These are phyloP conservation scores for Cordyceps tenuipes DNA, from an alignment of 2,329 filamentous ascomycete genomes.

Conservation along the genomic window DNA sequence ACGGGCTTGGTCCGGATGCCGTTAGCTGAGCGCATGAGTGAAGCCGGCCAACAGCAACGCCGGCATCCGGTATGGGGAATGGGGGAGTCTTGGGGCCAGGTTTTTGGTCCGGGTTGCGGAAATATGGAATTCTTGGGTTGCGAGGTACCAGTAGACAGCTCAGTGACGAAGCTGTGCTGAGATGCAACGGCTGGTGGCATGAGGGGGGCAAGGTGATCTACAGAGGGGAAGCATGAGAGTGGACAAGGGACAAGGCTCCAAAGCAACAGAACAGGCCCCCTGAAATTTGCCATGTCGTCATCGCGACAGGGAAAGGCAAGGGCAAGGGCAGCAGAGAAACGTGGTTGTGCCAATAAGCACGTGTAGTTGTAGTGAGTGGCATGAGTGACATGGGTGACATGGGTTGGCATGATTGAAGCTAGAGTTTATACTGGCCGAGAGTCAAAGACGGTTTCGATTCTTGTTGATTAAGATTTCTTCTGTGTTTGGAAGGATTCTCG, in stretches of 20 bases:
- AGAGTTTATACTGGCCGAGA: background rate
- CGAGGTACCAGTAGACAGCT: background rate
- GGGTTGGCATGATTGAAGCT: background rate
- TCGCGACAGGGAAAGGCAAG: background rate
- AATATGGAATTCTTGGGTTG: background rate
- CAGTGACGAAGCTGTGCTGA: background rate
- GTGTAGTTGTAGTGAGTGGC: background rate
- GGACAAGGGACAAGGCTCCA: background rate
- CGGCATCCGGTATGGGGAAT: background rate
- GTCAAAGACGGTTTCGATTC: background rate
- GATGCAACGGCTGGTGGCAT: background rate
- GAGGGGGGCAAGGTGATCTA: background rate
- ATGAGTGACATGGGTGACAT: too few species aligned
- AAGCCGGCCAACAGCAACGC: background rate
- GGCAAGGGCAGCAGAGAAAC: background rate
- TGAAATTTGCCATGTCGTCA: slow-evolving; percentile 9
- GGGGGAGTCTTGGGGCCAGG: background rate
- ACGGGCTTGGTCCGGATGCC: too few species aligned
- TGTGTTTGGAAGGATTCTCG: background rate
- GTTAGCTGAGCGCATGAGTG: too few species aligned
- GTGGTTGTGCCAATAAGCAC: background rate
- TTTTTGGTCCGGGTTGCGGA: background rate
- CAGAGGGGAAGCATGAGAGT: background rate
- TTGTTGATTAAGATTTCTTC: background rate
- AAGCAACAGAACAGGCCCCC: background rate